phyloP scores from a whole-genome alignment of 805 yeast genomes.

The Myxozyma udenii region DNA sequence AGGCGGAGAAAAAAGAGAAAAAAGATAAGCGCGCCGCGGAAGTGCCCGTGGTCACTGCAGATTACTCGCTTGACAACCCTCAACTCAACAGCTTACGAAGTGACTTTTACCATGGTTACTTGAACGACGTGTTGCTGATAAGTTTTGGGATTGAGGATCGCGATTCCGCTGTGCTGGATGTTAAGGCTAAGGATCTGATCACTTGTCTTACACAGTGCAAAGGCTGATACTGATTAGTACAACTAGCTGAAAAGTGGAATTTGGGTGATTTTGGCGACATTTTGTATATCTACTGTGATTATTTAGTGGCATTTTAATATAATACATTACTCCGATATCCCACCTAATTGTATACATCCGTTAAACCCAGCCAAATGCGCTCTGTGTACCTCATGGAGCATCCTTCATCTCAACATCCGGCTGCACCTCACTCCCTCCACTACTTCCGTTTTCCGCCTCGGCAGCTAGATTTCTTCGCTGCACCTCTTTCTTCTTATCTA shows the following conservation, averaged over 20 bases:
- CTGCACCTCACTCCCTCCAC: not conserved
- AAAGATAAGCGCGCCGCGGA: constrained; percentile 13
- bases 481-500: constrained; percentile 7
- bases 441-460: not conserved
- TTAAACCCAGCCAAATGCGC: too few species aligned
- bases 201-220: constrained; percentile 19
- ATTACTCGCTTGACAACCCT: constrained; percentile 10
- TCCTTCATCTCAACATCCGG: constrained; percentile 4
- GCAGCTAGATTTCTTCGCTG: not conserved
- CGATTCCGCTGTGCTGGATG: constrained; percentile 27
- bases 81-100: constrained; percentile 22
- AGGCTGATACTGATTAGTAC: too few species aligned
- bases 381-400: constrained; percentile 1
- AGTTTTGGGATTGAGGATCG: constrained; percentile 27
- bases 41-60: not conserved
- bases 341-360: too few species aligned
- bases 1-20: constrained; percentile 8
- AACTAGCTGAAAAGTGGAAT: too few species aligned
- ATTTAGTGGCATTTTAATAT: too few species aligned
- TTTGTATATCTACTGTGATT: too few species aligned
- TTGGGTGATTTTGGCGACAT: too few species aligned
- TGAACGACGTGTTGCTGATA: constrained; percentile 24
- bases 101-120: constrained; percentile 29
- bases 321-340: too few species aligned
- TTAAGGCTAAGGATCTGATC: constrained; percentile 23